Evolutionary conservation across 1,139 yeast species (phyloP).

Genomic region (Wickerhamomyces sp.): DNA sequence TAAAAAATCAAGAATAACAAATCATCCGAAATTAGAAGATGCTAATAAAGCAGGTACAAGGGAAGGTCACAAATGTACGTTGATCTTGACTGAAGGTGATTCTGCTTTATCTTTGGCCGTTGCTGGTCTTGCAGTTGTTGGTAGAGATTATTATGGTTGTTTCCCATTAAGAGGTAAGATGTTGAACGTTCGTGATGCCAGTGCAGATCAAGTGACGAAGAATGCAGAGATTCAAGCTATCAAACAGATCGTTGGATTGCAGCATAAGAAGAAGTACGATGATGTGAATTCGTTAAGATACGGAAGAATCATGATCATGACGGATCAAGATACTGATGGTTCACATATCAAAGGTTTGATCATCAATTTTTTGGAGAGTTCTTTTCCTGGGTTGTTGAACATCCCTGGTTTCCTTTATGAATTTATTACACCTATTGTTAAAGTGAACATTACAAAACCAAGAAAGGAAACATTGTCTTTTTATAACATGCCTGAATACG

Average conservation of each 20-base stretch:
- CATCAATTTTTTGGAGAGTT: conserved; percentile 87
- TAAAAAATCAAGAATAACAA: conserved; percentile 79
- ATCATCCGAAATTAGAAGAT: conserved; percentile 86
- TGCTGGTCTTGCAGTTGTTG: conserved; percentile 92
- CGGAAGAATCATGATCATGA: conserved; percentile 98
- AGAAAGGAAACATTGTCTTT: conserved; percentile 63
- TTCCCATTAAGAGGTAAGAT: conserved; percentile 95
- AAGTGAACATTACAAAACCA: conserved; percentile 74
- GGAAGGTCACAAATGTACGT: conserved; percentile 87
- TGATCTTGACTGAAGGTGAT: conserved; percentile 95
- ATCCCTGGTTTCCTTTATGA: conserved; percentile 91
- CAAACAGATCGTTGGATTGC: conserved; percentile 92
- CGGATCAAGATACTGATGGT: conserved; percentile 99
- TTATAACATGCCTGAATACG: conserved; percentile 95
- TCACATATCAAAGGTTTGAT: conserved; percentile 96
- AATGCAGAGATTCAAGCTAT: conserved; percentile 93
- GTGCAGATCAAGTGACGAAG: conserved; percentile 87
- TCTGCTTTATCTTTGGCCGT: conserved; percentile 93
- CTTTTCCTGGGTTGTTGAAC: conserved; percentile 89
- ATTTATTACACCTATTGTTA: conserved; percentile 95
- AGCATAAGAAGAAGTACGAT: conserved; percentile 82
- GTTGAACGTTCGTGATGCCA: conserved; percentile 93
- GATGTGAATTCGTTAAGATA: conserved; percentile 75
- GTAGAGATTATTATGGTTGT: conserved; percentile 92
- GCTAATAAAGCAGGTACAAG: conserved; percentile 96